Evolutionary conservation across 805 yeast genomes (phyloP), one percentile per base, ranked within the genome.

Genomic region (Henningerozyma blattae): DNA sequence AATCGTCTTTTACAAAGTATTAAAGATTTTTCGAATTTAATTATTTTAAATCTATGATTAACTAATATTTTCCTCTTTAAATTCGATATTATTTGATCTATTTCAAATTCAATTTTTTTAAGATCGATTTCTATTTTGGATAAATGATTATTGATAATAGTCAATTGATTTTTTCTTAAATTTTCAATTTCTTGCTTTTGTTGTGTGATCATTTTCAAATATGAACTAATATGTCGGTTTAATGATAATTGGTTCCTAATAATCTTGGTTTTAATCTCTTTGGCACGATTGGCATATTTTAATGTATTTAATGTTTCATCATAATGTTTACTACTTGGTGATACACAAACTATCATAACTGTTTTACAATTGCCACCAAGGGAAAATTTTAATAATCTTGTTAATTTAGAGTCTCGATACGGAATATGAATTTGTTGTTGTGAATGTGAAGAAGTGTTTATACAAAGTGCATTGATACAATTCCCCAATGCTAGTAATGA

Each of bases 331-430:
- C 82, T 72, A 38, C 86, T 80, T 0, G 96, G 96, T 4, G 93
- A 78, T 3, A 89, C 71, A 57, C 97, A 89, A 2, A 86, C 96
- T 43, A 89, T 83, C 97, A 89, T 89, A 4, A 85, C 87, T 0
- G 97, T 89, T 52, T 82, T 80, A 58, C 97, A 89, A 51, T 85
- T 84, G 0, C 96, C 96, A 3, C 95, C 95, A 12, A 89, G 61
- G 0, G 95, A 86, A 50, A 83, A 85, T 52, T 87, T 85, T 36
- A 89, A 66, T 32, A 89, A 62, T 43, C 97, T 61, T 0, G 97
- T 89, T 34, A 89, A 64, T 48, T 87, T 87, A 6, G 94, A 84
- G 53, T 89, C 94, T 45, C 97, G 61, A 55, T 83, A 89, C 0
- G 97, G 97, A 9, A 89, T 72, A 59, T 86, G 95, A 42, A 70